These are phyloP conservation scores for Chlamydomonas reinhardtii DNA, from an alignment of 163 green algal species.

Conservation along the genomic window DNA sequence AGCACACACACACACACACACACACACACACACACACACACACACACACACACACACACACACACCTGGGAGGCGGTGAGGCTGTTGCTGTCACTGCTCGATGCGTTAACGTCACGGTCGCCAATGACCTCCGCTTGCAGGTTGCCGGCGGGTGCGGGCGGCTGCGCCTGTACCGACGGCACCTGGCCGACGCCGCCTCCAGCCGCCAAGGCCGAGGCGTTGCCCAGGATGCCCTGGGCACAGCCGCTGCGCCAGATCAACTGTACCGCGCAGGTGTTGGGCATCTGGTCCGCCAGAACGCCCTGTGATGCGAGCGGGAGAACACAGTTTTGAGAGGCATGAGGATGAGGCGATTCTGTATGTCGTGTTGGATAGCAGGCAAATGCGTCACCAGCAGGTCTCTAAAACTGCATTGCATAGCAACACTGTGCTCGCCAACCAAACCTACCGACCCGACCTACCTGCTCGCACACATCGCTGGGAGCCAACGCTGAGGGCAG, in stretches of 20 bases:
- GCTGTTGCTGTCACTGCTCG: background rate
- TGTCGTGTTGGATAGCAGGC: no score
- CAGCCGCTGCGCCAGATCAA: background rate
- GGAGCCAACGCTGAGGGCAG: background rate
- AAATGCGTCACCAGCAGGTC: no score
- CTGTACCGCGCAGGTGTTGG: conserved; percentile 44
- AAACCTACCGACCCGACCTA: no score
- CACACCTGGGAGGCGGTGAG: background rate
- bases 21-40: no score
- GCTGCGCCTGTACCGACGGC: background rate
- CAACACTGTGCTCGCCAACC: no score
- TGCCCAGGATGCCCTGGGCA: background rate
- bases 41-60: no score
- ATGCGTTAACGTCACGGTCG: background rate
- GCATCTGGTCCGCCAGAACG: conserved; percentile 8
- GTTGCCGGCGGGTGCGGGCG: background rate
- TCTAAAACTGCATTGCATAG: no score
- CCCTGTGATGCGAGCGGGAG: background rate
- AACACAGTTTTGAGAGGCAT: background rate
- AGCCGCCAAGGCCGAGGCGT: background rate
- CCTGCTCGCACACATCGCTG: background rate
- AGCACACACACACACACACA: no score
- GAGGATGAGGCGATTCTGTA: no score
- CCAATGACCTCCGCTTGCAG: background rate
- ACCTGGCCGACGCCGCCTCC: background rate